Conservation (phyloP, 345 rosid genomes). For the Arabidopsis suecica region DNA sequence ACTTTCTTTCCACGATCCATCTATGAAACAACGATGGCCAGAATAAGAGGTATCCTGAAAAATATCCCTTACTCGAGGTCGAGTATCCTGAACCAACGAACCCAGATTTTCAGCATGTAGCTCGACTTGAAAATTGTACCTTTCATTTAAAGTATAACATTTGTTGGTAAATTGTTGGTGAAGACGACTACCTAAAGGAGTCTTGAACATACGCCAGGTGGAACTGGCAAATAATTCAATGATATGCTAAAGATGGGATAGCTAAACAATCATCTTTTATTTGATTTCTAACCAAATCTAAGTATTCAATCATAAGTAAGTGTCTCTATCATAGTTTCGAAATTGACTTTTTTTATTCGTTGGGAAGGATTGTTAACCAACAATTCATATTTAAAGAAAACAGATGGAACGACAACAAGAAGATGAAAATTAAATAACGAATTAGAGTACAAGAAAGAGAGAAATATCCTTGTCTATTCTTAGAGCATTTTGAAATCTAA, state of each 20-base stretch:
- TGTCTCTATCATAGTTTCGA: neutral
- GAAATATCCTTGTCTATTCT: neutral
- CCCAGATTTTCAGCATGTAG: too few species aligned
- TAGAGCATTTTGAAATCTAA: neutral
- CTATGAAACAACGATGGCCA: too few species aligned
- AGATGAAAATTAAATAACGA: neutral
- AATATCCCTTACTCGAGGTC: too few species aligned
- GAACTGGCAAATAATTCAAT: neutral
- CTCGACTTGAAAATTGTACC: too few species aligned
- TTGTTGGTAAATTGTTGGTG: constrained; percentile 39
- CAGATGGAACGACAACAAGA: neutral
- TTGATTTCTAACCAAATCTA: neutral
- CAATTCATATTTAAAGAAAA: neutral
- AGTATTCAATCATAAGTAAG: neutral
- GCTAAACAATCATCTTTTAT: neutral
- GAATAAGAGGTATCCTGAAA: too few species aligned
- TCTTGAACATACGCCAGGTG: constrained; percentile 27
- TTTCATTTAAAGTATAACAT: constrained; percentile 23
- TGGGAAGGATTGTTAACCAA: constrained; percentile 2
- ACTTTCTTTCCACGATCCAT: too few species aligned
- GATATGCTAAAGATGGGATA: neutral
- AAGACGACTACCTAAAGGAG: constrained; percentile 23
- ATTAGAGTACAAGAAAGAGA: neutral
- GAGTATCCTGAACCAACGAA: too few species aligned
- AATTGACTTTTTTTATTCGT: neutral